A percentile compares a stretch with the other conserved stretches of the same genome.
Conservation (phyloP, 2,329 filamentous ascomycete genomes). For the Raffaelea deltoideospora region DNA sequence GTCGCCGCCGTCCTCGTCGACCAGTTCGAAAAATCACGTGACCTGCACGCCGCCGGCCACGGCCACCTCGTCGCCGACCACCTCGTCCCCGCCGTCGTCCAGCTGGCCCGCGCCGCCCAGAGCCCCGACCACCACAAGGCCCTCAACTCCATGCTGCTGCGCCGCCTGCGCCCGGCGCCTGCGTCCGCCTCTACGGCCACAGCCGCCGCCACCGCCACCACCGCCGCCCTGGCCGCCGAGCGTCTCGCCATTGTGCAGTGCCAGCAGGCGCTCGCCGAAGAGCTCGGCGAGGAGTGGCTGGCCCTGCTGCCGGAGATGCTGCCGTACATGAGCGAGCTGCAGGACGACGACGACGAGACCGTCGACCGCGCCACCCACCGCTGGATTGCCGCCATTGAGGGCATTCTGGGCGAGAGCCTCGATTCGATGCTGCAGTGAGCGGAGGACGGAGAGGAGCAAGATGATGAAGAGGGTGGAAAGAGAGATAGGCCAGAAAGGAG, state of each 20-base stretch:
- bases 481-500: constrained; percentile 24
- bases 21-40: constrained; percentile 40
- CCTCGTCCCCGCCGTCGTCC: constrained; percentile 61
- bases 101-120: constrained; percentile 65
- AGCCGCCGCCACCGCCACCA: too few relatives aligned
- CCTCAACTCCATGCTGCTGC: constrained; percentile 65
- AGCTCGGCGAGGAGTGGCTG: constrained; percentile 84
- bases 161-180: constrained; percentile 63
- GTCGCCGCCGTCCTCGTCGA: constrained; percentile 55
- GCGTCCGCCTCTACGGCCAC: too few relatives aligned
- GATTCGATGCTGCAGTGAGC: constrained; percentile 77
- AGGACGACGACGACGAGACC: constrained; percentile 90
- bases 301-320: constrained; percentile 86
- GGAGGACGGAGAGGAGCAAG: not conserved
- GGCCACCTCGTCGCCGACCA: constrained; percentile 26
- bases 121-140: constrained; percentile 84
- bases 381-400: constrained; percentile 87
- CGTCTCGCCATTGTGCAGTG: constrained; percentile 70
- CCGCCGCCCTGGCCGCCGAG: constrained; percentile 47
- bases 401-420: constrained; percentile 74
- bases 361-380: constrained; percentile 80
- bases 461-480: constrained; percentile 11
- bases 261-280: constrained; percentile 62
- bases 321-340: constrained; percentile 85
- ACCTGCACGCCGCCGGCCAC: constrained; percentile 15